Evolutionary conservation across 2,329 filamentous ascomycete genomes (phyloP).

Genomic region (Aphanoascus verrucosus): DNA sequence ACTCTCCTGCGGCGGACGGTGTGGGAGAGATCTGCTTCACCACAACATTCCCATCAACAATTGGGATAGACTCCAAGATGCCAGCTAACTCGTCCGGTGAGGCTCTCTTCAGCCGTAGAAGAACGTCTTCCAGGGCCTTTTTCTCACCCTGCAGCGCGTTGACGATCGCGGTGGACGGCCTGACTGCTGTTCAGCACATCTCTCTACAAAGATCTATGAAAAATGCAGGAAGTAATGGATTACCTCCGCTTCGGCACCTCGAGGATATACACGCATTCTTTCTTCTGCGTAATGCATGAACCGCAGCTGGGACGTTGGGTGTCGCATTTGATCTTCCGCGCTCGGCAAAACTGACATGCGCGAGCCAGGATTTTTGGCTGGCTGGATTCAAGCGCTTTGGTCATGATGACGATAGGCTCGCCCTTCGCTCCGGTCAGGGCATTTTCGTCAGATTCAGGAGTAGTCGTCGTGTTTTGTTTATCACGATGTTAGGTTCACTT

Average conservation of each 20-base stretch:
- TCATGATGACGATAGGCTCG: constrained; percentile 8
- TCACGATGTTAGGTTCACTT: too few species aligned
- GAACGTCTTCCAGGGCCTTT: constrained; percentile 13
- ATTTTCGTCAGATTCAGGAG: not conserved
- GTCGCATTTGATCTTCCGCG: constrained; percentile 29
- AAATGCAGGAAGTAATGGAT: not conserved
- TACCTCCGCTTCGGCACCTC: constrained; percentile 19
- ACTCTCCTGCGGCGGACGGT: constrained; percentile 3
- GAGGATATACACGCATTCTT: constrained; percentile 17
- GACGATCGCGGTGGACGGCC: constrained; percentile 17
- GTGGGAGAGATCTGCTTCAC: constrained; percentile 6
- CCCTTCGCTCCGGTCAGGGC: not conserved
- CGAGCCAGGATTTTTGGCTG: constrained; percentile 19
- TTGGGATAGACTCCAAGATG: constrained; percentile 14
- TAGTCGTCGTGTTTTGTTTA: too few species aligned
- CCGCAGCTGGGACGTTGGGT: constrained; percentile 27
- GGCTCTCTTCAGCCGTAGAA: constrained; percentile 15
- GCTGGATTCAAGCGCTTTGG: constrained; percentile 12
- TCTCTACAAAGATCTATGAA: not conserved
- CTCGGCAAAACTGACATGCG: constrained; percentile 30
- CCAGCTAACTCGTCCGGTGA: constrained; percentile 13
- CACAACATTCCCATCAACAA: constrained; percentile 14
- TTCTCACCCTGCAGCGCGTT: constrained; percentile 17
- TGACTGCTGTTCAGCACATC: constrained; percentile 9
- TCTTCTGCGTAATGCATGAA: constrained; percentile 23